phyloP scores from a whole-genome alignment of 352 stramenopile genomes.

The Phytophthora chlamydospora region DNA sequence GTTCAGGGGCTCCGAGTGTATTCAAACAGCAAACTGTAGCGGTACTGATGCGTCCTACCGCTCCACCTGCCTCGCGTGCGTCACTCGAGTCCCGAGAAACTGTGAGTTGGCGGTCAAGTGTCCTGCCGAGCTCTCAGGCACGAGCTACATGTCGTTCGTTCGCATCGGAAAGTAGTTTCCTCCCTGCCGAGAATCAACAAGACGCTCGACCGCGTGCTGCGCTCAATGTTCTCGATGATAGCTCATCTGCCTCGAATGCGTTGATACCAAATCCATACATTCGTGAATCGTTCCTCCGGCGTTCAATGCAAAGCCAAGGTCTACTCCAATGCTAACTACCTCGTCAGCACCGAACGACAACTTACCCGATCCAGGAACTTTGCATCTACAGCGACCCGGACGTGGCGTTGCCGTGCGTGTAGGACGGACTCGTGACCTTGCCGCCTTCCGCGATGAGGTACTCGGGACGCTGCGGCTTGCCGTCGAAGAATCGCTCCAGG shows the following conservation, averaged over 20 bases:
- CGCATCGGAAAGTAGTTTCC: conserved; percentile 8
- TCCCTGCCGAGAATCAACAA: background rate
- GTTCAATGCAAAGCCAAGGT: too few species aligned
- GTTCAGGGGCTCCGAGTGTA: conserved; percentile 16
- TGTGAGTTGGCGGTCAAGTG: conserved; percentile 1
- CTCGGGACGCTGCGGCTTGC: conserved; percentile 42
- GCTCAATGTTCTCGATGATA: too few species aligned
- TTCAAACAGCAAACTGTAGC: conserved; percentile 7
- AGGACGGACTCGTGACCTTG: conserved; percentile 43
- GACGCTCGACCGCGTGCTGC: too few species aligned
- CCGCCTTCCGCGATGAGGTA: conserved; percentile 49
- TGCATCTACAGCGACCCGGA: conserved; percentile 28
- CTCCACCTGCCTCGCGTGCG: conserved; percentile 5
- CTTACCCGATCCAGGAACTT: too few species aligned
- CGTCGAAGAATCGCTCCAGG: conserved; percentile 49
- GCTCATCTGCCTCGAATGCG: too few species aligned
- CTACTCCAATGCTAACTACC: too few species aligned
- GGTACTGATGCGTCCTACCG: background rate
- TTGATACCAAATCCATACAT: too few species aligned
- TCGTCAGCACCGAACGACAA: too few species aligned
- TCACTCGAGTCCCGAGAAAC: background rate
- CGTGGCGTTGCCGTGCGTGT: conserved; percentile 41
- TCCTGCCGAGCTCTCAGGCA: background rate
- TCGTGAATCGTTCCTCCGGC: too few species aligned
- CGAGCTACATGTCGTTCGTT: conserved; percentile 10